Evolutionary conservation across 768 basidiomycete species (phyloP), one percentile per base, ranked within the genome.

Genomic region (Cyclocybe cylindracea): DNA sequence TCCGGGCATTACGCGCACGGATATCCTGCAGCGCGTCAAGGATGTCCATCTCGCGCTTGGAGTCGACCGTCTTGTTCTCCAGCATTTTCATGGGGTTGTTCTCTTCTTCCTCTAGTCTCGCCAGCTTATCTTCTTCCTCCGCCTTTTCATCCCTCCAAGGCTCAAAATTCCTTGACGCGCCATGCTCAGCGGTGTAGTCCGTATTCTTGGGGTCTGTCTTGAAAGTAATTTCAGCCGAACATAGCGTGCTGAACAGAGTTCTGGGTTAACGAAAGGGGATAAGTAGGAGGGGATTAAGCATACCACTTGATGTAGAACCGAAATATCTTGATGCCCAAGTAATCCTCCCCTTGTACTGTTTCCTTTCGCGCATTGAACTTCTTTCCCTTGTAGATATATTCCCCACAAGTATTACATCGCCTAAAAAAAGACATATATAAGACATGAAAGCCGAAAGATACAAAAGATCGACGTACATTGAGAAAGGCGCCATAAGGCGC

Each of bases 361-460:
- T 99, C 97, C 67, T 99, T 98, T 44, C 96, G 82, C 5, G 97
- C 97, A 61, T 99, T 98, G 77, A 99, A 99, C 71, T 99, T 99
- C 78, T 99, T 99, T 42, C 97, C 97, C 69, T 99, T 98, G 73
- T 98, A 96, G 48, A 99, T 90, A 63, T 98, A 99, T 73, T 99
- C 97, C 43, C 95, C 97, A 62, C 97, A 99, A 3, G 92, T 92
- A 61, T 94, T 95, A 63, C 89, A 90, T 60, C 91, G 85, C 90
- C 91, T 92, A 40, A 5, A 42, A 16, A 31, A 31, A 33, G n/a
- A 3, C 9, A 50, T 66, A 7, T 65, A 55, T 43, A 39, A 48
- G 31, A 36, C 9, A 39, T 16, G 10, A 41, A 11, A 48, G 4
- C 2, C 24, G 24, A 24, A 73, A 10, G 16, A 29, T 24, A 32